Base-by-base conservation (phyloP, 169 alveolate genomes). In the Eimeria maxima region DNA sequence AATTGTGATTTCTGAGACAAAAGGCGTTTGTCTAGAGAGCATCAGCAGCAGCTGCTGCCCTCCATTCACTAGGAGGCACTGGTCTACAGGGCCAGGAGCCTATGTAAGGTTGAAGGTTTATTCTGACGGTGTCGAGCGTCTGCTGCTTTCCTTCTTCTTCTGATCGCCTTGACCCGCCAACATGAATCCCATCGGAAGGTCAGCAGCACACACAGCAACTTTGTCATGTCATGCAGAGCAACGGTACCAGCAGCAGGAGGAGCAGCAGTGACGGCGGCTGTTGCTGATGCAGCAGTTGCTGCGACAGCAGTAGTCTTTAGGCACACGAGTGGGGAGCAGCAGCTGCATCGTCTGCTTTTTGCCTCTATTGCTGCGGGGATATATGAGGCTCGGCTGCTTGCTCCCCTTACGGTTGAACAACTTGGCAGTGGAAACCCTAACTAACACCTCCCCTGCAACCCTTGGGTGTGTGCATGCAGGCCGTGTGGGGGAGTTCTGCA, bases 101-200 rank as follows among this genome's bases (percentile, higher is more conserved):
- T 33, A 33, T 29, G 29, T 1, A 29, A 47, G 45, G 80, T 69
- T 13, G 29, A 11, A 8, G 45, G 50, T 13, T 69, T 69, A 69
- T 0, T 0, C 33, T 33, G 11, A 14, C 24, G 0, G 50, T 69
- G 8, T 33, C 1, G 20, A 4, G 50, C 50, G 4, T 69, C 80
- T 11, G 50, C 16, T 69, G 80, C 8, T 69, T 33, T 29, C 50
- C 80, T 69, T 69, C 80, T 69, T 69, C 80, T 14, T 13, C 50
- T 29, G 8, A 33, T 33, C 80, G 4, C 50, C 29, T 33, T 29
- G 50, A 13, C n/a, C 80, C 0, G 50, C 45, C 80, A 69, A 69
- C 50, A 69, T 69, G 80, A 69, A 29, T 69, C 45, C 50, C 50
- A 45, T 69, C 80, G 29, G 80, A 29, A 69, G 80, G 80, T 69